phyloP scores from a whole-genome alignment of 2,329 filamentous ascomycete genomes.

The Penicillium freii region DNA sequence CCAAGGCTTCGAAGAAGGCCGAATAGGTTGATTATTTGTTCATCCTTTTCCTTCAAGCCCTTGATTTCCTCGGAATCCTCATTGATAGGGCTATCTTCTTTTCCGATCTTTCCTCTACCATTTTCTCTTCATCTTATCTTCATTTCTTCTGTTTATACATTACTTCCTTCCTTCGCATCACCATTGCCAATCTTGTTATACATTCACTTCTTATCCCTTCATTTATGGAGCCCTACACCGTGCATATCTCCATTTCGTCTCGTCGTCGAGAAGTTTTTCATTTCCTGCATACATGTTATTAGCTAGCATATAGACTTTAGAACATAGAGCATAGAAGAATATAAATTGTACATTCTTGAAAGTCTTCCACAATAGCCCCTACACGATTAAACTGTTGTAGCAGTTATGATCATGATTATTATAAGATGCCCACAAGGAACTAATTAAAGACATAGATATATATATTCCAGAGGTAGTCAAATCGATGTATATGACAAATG shows the following conservation, averaged over 20 bases:
- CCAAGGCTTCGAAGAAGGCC: slow-evolving; percentile 40
- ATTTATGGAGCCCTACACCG: not conserved
- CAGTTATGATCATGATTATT: not conserved
- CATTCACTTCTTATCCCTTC: not conserved
- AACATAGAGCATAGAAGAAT: not conserved
- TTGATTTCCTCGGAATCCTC: not conserved
- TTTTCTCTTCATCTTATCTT: not conserved
- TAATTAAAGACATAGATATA: not conserved
- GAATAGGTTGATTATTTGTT: slow-evolving; percentile 18
- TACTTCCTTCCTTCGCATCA: not conserved
- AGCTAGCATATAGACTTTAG: not conserved
- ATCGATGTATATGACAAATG: not conserved
- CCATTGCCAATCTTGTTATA: not conserved
- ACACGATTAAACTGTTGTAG: not conserved
- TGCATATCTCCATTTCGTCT: not conserved
- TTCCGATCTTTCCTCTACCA: too few relatives aligned
- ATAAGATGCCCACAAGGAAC: not conserved
- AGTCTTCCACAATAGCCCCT: too few relatives aligned
- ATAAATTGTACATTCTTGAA: not conserved
- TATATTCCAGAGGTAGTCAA: not conserved
- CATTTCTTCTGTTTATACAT: not conserved
- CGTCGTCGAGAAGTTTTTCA: not conserved
- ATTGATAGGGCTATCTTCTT: not conserved
- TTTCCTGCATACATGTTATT: not conserved
- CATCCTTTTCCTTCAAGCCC: not conserved